phyloP scores from a whole-genome alignment of 257 asterid species.

The Nicotiana paniculata region DNA sequence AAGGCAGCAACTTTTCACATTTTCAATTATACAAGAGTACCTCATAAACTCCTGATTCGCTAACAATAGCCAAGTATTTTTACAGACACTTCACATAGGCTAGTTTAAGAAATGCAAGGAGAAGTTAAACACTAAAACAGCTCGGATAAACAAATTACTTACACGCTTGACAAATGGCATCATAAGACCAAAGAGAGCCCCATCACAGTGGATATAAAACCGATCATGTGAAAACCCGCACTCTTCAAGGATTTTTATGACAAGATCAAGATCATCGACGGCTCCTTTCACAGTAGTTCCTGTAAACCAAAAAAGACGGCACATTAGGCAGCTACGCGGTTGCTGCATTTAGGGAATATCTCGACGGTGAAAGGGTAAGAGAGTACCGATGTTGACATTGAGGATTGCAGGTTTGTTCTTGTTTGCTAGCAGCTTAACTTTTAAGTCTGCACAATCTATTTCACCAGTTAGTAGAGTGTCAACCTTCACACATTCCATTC shows the following conservation, averaged over 20 bases:
- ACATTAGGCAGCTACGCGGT: not conserved
- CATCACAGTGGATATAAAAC: conserved; percentile 95
- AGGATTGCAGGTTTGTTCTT: conserved; percentile 88
- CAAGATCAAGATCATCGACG: conserved; percentile 97
- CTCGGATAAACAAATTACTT: conserved; percentile 15
- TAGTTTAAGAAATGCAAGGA: not conserved
- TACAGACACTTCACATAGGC: not conserved
- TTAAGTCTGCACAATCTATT: conserved; percentile 80
- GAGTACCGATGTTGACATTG: conserved; percentile 80
- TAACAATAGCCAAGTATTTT: not conserved
- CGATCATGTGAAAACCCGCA: conserved; percentile 70
- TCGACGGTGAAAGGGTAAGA: not conserved
- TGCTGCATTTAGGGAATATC: not conserved
- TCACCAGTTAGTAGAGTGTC: conserved; percentile 80
- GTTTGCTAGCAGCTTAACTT: conserved; percentile 52
- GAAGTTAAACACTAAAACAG: not conserved
- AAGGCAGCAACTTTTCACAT: not conserved
- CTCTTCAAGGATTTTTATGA: conserved; percentile 82
- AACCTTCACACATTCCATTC: conserved; percentile 89
- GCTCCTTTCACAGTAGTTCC: conserved; percentile 99
- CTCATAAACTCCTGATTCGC: not conserved
- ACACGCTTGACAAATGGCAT: conserved; percentile 97
- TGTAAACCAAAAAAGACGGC: conserved; percentile 25
- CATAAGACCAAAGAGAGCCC: conserved; percentile 96
- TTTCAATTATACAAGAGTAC: not conserved